Conservation (phyloP, 768 basidiomycete species). For the Vararia minispora region DNA sequence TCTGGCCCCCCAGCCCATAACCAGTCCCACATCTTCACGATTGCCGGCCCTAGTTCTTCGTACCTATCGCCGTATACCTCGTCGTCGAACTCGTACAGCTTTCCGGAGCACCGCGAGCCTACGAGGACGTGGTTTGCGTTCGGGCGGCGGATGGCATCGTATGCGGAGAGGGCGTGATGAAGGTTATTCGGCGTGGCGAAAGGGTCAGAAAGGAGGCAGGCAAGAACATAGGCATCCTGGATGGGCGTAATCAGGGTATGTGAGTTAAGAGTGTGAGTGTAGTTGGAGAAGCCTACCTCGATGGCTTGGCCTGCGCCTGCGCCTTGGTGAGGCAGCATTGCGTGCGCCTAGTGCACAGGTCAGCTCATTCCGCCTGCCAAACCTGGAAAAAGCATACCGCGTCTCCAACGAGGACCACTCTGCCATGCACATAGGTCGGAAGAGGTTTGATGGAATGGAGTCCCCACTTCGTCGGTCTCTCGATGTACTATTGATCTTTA, state of each 20-base stretch:
- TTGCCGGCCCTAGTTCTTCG: slow-evolving; percentile 26
- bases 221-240: slow-evolving; percentile 23
- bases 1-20: no score
- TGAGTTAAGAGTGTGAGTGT: not conserved
- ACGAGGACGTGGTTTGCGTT: slow-evolving; percentile 19
- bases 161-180: slow-evolving; percentile 16
- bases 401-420: slow-evolving; percentile 22
- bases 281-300: slow-evolving; percentile 15
- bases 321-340: slow-evolving; percentile 23
- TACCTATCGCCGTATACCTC: slow-evolving; percentile 27
- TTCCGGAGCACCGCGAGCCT: slow-evolving; percentile 15
- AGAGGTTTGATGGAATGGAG: slow-evolving; percentile 20
- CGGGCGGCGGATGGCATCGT: slow-evolving; percentile 20
- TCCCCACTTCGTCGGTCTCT: slow-evolving; percentile 22
- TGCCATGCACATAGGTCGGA: slow-evolving; percentile 15
- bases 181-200: slow-evolving; percentile 14
- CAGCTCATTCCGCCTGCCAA: not conserved
- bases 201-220: slow-evolving; percentile 18
- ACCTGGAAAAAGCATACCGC: slow-evolving; percentile 14
- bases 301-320: slow-evolving; percentile 25
- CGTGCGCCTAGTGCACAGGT: slow-evolving; percentile 19
- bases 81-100: slow-evolving; percentile 24
- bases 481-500: slow-evolving; percentile 13
- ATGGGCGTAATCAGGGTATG: no score
- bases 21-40: slow-evolving; percentile 34